These are phyloP conservation scores for Saccharomycopsis fermentans DNA, from an alignment of 805 yeast species.

Conservation along the genomic window DNA sequence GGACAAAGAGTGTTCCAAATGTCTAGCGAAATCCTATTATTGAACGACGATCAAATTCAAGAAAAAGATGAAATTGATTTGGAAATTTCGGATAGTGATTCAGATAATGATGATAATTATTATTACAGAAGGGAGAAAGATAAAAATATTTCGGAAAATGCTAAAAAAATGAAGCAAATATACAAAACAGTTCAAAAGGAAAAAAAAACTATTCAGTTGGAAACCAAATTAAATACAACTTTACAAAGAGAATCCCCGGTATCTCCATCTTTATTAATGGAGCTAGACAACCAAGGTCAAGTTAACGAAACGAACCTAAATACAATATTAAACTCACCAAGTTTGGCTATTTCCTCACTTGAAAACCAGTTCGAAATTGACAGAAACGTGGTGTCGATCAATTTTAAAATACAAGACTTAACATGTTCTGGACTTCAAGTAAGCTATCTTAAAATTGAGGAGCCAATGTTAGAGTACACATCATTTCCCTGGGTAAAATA, in stretches of 20 bases:
- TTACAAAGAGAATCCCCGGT: conserved; percentile 9
- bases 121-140: conserved; percentile 1
- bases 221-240: not conserved
- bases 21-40: conserved; percentile 42
- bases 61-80: not conserved
- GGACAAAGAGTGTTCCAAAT: conserved; percentile 48
- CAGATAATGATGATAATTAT: conserved; percentile 5
- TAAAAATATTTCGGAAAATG: conserved; percentile 4
- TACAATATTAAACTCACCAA: conserved; percentile 6
- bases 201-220: conserved; percentile 4
- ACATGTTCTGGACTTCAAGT: conserved; percentile 59
- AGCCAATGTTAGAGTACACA: conserved; percentile 48
- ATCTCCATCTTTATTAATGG: conserved; percentile 14
- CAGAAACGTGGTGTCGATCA: conserved; percentile 33
- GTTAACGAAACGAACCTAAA: not conserved
- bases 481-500: conserved; percentile 77
- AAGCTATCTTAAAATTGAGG: conserved; percentile 57
- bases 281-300: conserved; percentile 7
- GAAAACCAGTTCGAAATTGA: conserved; percentile 10
- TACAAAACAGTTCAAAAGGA: conserved; percentile 16
- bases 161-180: conserved; percentile 10
- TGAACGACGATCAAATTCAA: conserved; percentile 19
- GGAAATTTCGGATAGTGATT: not conserved
- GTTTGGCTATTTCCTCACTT: conserved; percentile 1
- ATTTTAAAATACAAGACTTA: conserved; percentile 54